Evolutionary conservation across 305 asterid species (phyloP).

Genomic region (Fraxinus sp.): DNA sequence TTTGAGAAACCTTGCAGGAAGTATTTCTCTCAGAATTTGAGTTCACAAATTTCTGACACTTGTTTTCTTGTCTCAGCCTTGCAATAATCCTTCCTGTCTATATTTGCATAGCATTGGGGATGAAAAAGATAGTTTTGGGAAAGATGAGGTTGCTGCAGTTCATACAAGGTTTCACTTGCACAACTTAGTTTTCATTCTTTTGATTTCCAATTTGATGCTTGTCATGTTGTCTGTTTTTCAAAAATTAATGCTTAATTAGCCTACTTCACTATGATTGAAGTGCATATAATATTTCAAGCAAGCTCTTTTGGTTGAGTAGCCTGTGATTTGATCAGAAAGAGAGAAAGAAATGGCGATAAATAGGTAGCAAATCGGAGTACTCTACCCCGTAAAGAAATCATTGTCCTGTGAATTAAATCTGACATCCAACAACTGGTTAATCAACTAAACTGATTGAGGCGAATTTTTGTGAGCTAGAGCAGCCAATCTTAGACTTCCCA

Average conservation of each 20-base stretch:
- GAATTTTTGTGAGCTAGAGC: not conserved
- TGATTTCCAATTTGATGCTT: constrained; percentile 12
- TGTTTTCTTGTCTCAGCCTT: constrained; percentile 56
- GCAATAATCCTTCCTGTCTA: constrained; percentile 85
- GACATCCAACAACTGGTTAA: constrained; percentile 1
- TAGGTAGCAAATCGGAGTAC: not conserved
- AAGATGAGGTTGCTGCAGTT: constrained; percentile 90
- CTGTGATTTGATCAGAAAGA: not conserved
- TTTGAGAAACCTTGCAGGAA: constrained; percentile 15
- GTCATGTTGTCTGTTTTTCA: constrained; percentile 10
- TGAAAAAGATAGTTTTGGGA: constrained; percentile 95
- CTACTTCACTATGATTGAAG: not conserved
- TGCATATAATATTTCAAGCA: constrained; percentile 12
- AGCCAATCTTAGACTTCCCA: not conserved
- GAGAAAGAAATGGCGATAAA: constrained; percentile 2
- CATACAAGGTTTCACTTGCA: constrained; percentile 67
- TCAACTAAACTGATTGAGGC: not conserved
- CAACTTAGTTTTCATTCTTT: not conserved
- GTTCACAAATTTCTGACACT: constrained; percentile 28
- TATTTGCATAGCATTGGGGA: constrained; percentile 90
- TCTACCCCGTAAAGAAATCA: not conserved
- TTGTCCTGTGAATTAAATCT: not conserved
- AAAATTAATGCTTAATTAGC: constrained; percentile 10
- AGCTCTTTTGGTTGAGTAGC: not conserved
- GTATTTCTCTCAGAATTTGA: constrained; percentile 8